Evolutionary conservation across 306 rosid species (phyloP).

Genomic region (Bauhinia variegata): DNA sequence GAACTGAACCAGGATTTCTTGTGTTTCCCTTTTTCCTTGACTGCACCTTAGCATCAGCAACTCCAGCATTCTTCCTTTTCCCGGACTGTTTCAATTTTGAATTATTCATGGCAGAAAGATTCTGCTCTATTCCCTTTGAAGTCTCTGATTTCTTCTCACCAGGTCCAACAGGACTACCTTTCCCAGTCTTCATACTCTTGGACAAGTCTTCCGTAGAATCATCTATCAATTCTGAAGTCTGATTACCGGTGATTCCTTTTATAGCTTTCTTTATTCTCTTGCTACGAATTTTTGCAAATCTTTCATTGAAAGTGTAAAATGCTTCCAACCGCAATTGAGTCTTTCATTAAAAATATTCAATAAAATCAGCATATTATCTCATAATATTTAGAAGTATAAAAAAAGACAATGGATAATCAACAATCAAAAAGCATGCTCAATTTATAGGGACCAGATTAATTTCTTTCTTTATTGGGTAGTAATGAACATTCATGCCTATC

Average conservation of each 20-base stretch:
- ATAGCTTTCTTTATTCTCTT: slow-evolving; percentile 90
- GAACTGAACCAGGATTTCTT: slow-evolving; percentile 27
- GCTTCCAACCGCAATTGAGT: slow-evolving; percentile 94
- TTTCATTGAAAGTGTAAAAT: slow-evolving; percentile 85
- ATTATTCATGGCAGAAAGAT: slow-evolving; percentile 41
- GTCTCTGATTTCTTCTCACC: slow-evolving; percentile 46
- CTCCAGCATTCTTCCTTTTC: slow-evolving; percentile 53
- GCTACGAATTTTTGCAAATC: slow-evolving; percentile 92
- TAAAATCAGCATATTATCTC: slow-evolving; percentile 35
- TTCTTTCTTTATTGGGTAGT: slow-evolving; percentile 3
- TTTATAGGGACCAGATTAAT: slow-evolving; percentile 24
- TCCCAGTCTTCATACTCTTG: slow-evolving; percentile 37
- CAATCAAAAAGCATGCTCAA: slow-evolving; percentile 20
- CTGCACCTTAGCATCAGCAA: slow-evolving; percentile 34
- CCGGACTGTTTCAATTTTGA: slow-evolving; percentile 48
- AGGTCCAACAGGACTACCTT: slow-evolving; percentile 41
- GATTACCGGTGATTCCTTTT: slow-evolving; percentile 75
- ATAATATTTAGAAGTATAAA: slow-evolving; percentile 9
- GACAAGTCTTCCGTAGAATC: slow-evolving; percentile 46
- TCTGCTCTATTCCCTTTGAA: slow-evolving; percentile 41
- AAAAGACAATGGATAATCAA: slow-evolving; percentile 18
- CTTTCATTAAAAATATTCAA: slow-evolving; percentile 49
- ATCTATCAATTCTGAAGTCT: slow-evolving; percentile 49
- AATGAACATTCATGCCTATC: not conserved
- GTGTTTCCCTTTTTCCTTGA: slow-evolving; percentile 43